Conservation (phyloP, 768 basidiomycete genomes). For the Boletus barrowsii region DNA sequence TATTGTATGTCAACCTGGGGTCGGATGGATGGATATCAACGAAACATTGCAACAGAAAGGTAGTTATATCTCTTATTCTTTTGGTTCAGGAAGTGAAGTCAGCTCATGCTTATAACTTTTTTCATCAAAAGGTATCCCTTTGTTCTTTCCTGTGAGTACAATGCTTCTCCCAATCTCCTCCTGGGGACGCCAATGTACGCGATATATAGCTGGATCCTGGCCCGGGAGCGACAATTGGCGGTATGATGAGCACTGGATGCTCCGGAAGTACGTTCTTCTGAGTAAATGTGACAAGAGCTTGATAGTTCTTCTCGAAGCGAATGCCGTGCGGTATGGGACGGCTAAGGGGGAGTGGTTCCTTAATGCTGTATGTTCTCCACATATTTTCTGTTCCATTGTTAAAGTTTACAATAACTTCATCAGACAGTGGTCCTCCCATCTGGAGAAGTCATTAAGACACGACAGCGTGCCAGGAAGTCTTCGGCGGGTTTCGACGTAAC, state of each 20-base stretch:
- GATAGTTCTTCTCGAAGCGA: constrained; percentile 39
- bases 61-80: constrained; percentile 7
- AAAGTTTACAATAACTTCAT: not conserved
- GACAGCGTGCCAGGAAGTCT: constrained; percentile 73
- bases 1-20: constrained; percentile 71
- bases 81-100: not conserved
- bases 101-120: not conserved
- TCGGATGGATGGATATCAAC: constrained; percentile 71
- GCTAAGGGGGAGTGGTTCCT: constrained; percentile 91
- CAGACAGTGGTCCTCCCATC: constrained; percentile 87
- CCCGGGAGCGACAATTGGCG: constrained; percentile 79
- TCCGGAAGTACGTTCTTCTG: constrained; percentile 60
- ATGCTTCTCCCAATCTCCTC: not conserved
- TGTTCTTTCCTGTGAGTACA: constrained; percentile 75
- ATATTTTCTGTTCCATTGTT: not conserved
- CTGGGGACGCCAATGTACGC: not conserved
- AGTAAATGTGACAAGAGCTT: constrained; percentile 14
- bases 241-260: constrained; percentile 85
- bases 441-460: constrained; percentile 89
- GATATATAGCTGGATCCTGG: constrained; percentile 63
- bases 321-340: constrained; percentile 84
- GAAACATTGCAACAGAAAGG: constrained; percentile 62
- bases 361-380: constrained; percentile 55
- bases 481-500: constrained; percentile 86
- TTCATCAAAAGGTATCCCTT: constrained; percentile 52